These are phyloP conservation scores for Prinsepia uniflora DNA, from an alignment of 306 rosid species.

Conservation along the genomic window DNA sequence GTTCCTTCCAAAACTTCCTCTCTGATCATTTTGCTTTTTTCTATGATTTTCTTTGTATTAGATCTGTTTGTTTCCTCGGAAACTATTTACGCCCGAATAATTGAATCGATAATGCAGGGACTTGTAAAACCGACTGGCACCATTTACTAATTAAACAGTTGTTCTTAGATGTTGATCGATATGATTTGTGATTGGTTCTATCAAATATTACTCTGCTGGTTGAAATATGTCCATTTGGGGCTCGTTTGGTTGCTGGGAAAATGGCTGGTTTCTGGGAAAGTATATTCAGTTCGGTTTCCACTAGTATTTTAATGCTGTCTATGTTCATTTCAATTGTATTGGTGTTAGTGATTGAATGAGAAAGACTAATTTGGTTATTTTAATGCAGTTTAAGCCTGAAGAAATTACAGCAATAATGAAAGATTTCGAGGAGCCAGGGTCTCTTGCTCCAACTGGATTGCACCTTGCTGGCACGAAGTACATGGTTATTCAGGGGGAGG, in stretches of 20 bases:
- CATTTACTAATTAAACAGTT: not conserved
- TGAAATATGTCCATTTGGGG: not conserved
- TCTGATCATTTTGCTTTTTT: not conserved
- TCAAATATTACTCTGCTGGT: not conserved
- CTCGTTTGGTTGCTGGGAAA: not conserved
- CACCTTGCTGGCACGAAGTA: constrained; percentile 73
- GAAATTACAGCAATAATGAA: constrained; percentile 50
- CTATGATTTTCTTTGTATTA: too few species aligned
- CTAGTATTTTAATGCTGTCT: not conserved
- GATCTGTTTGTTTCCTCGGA: not conserved
- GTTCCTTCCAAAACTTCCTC: constrained; percentile 19
- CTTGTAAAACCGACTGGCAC: not conserved
- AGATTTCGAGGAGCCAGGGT: constrained; percentile 65
- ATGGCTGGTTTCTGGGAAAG: not conserved
- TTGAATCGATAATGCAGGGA: not conserved
- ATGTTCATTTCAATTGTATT: too few species aligned
- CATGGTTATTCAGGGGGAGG: constrained; percentile 84
- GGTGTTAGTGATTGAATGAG: not conserved
- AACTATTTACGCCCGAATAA: not conserved
- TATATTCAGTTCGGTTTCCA: not conserved
- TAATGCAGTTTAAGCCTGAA: constrained; percentile 54
- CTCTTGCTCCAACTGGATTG: constrained; percentile 77
- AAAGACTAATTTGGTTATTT: not conserved
- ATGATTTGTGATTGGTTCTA: not conserved
- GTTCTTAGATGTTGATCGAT: not conserved